A percentile compares a stretch with the other conserved stretches of the same genome.
Evolutionary conservation across 176 grass and related monocot species (phyloP).

Genomic region (Musa acuminata): DNA sequence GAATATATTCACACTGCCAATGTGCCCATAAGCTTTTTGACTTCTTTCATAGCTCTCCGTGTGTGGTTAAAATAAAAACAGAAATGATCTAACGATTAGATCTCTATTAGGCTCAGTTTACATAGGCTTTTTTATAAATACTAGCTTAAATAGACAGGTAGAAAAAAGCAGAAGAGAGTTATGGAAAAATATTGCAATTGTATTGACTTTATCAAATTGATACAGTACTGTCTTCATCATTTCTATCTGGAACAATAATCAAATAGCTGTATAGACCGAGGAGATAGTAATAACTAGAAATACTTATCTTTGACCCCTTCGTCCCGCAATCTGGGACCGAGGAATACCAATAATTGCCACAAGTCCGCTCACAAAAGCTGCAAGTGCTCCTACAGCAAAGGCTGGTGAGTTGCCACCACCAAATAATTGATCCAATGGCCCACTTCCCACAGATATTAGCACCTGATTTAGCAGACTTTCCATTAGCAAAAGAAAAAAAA

Average conservation of each 20-base stretch:
- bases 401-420: conserved; percentile 72
- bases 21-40: too few species aligned
- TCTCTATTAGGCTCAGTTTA: too few species aligned
- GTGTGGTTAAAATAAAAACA: too few species aligned
- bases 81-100: too few species aligned
- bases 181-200: too few species aligned
- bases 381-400: conserved; percentile 63
- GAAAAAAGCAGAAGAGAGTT: too few species aligned
- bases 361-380: conserved; percentile 55
- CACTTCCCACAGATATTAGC: conserved; percentile 71
- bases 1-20: too few species aligned
- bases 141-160: too few species aligned
- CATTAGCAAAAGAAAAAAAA: background rate
- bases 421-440: conserved; percentile 70
- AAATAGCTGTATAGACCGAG: background rate
- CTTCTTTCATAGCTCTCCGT: too few species aligned
- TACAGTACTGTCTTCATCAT: background rate
- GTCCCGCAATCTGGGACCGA: conserved; percentile 27
- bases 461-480: conserved; percentile 35
- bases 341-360: conserved; percentile 82
- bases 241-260: background rate
- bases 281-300: background rate
- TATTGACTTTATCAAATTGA: background rate
- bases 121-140: too few species aligned
- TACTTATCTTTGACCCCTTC: conserved; percentile 28